Percentiles rank a stretch among this genome's conserved stretches.
Evolutionary conservation across 2,329 filamentous ascomycete species (phyloP).

Genomic region (Penicillium sp.): DNA sequence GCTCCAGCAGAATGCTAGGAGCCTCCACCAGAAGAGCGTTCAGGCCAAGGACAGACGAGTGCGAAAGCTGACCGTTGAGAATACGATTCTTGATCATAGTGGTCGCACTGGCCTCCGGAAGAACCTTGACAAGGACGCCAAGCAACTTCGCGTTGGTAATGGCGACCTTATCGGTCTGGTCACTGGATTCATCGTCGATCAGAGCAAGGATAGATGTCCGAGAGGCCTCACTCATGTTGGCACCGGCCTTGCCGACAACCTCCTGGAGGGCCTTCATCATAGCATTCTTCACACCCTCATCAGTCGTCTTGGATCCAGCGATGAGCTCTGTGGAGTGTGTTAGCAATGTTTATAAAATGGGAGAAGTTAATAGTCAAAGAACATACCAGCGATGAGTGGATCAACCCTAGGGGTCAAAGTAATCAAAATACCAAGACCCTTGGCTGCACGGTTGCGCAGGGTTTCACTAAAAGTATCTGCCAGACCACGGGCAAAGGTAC

Average conservation of each 20-base stretch:
- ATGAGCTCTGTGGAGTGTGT: constrained; percentile 67
- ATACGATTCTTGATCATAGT: constrained; percentile 69
- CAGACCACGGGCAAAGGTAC: constrained; percentile 93
- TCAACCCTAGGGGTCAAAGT: constrained; percentile 94
- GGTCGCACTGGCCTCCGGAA: constrained; percentile 68
- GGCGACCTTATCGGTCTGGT: constrained; percentile 71
- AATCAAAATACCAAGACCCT: constrained; percentile 91
- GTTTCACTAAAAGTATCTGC: constrained; percentile 91
- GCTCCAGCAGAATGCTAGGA: constrained; percentile 65
- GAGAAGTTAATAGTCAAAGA: background rate
- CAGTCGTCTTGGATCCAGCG: constrained; percentile 88
- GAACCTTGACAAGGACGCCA: constrained; percentile 83
- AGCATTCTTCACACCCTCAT: constrained; percentile 83
- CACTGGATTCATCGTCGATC: constrained; percentile 81
- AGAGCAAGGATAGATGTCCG: constrained; percentile 80
- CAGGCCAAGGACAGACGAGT: constrained; percentile 77
- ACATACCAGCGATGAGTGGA: constrained; percentile 67
- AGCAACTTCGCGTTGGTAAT: constrained; percentile 89
- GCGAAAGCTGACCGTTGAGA: constrained; percentile 72
- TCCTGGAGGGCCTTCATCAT: constrained; percentile 98
- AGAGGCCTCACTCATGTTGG: constrained; percentile 91
- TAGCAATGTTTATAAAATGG: background rate
- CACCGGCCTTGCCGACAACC: constrained; percentile 90
- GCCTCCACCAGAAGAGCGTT: constrained; percentile 88
- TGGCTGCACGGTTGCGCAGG: constrained; percentile 82